phyloP scores from a whole-genome alignment of 1,284 basidiomycete genomes.

The Rhodotorula glutinis region DNA sequence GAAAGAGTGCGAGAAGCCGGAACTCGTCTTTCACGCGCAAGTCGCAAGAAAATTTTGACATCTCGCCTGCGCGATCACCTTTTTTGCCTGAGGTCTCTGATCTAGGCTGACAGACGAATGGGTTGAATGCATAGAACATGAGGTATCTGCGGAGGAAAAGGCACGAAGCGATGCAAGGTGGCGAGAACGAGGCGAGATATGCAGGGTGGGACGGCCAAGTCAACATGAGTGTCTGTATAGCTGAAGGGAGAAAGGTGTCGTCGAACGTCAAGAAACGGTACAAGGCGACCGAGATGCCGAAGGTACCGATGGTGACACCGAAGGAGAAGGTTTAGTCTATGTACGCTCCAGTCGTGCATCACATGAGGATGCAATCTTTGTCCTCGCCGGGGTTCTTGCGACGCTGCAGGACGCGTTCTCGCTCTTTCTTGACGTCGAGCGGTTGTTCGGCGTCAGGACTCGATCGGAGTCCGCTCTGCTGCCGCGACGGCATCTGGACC shows the following conservation, averaged over 20 bases:
- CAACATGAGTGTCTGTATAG: not conserved
- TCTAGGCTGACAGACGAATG: not conserved
- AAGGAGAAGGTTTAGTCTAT: not conserved
- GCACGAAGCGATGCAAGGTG: not conserved
- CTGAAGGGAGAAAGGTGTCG: not conserved
- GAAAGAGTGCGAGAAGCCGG: too few relatives aligned
- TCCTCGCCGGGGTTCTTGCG: slow-evolving; percentile 41
- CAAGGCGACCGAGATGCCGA: not conserved
- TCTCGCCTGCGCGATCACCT: too few relatives aligned
- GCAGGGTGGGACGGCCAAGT: too few relatives aligned
- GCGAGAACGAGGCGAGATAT: too few relatives aligned
- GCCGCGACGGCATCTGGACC: slow-evolving; percentile 24
- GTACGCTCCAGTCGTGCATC: not conserved
- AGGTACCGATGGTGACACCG: not conserved
- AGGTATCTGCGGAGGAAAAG: not conserved
- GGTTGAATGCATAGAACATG: not conserved
- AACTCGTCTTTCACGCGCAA: too few relatives aligned
- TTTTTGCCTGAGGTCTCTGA: too few relatives aligned
- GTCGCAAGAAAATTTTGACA: too few relatives aligned
- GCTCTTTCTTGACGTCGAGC: slow-evolving; percentile 14
- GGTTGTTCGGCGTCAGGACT: slow-evolving; percentile 12
- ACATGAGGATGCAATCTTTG: slow-evolving; percentile 37
- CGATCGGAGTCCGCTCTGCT: slow-evolving; percentile 14
- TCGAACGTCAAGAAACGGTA: not conserved
- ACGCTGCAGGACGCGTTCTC: slow-evolving; percentile 40